These are phyloP conservation scores for Scheffersomyces titani DNA, from an alignment of 1,139 yeast species.

Conservation along the genomic window DNA sequence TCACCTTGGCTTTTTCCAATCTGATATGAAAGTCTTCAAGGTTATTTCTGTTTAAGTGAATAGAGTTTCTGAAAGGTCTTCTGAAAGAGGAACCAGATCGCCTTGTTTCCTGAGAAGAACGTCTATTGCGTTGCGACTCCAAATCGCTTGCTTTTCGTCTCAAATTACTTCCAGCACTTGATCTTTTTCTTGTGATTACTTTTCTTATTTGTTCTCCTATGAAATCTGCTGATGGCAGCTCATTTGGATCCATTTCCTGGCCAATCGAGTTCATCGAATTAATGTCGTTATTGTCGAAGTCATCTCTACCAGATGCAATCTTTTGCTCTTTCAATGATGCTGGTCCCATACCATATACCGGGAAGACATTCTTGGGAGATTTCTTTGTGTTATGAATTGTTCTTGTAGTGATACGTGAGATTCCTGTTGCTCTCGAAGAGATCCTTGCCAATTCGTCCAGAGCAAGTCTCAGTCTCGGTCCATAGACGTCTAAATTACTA, in stretches of 20 bases:
- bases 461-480: neutral
- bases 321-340: constrained; percentile 57
- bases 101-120: neutral
- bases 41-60: neutral
- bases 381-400: constrained; percentile 20
- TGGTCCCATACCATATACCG: constrained; percentile 74
- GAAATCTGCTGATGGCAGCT: constrained; percentile 24
- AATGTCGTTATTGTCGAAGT: constrained; percentile 5
- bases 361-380: constrained; percentile 77
- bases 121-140: constrained; percentile 8
- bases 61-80: constrained; percentile 1
- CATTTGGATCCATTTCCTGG: constrained; percentile 5
- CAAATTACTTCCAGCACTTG: neutral
- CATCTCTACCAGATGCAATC: constrained; percentile 46
- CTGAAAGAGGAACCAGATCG: neutral
- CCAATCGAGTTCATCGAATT: constrained; percentile 6
- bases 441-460: constrained; percentile 4
- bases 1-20: constrained; percentile 18
- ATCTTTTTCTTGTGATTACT: constrained; percentile 17
- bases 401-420: constrained; percentile 9
- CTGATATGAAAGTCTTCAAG: constrained; percentile 12
- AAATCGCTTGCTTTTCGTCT: constrained; percentile 6
- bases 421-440: constrained; percentile 9
- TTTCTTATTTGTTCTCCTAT: constrained; percentile 30
- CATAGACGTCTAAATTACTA: neutral